These are phyloP conservation scores for Dipteronia dyeriana DNA, from an alignment of 345 rosid species.

Conservation along the genomic window DNA sequence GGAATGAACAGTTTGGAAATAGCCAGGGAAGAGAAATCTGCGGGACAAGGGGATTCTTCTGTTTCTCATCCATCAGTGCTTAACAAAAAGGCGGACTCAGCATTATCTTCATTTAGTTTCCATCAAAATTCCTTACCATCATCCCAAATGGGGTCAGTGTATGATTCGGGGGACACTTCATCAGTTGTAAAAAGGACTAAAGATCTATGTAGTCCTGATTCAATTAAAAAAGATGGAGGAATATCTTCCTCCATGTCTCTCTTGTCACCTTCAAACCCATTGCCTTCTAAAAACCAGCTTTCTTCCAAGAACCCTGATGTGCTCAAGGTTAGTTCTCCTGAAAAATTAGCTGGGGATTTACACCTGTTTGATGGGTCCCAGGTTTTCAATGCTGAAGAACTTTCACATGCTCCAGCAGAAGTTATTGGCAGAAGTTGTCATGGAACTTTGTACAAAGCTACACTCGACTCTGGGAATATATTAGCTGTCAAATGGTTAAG, in stretches of 20 bases:
- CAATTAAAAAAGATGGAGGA: slow-evolving; percentile 41
- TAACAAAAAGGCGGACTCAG: slow-evolving; percentile 38
- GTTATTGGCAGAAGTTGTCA: slow-evolving; percentile 87
- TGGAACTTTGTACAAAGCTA: slow-evolving; percentile 71
- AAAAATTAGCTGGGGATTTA: slow-evolving; percentile 72
- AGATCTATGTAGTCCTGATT: slow-evolving; percentile 28
- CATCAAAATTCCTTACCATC: slow-evolving; percentile 36
- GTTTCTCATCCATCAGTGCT: slow-evolving; percentile 41
- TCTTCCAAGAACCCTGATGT: slow-evolving; percentile 40
- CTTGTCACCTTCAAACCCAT: slow-evolving; percentile 56
- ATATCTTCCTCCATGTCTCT: slow-evolving; percentile 52
- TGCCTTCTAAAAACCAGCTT: slow-evolving; percentile 45
- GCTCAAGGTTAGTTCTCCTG: slow-evolving; percentile 54
- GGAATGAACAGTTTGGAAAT: slow-evolving; percentile 32
- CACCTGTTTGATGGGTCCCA: slow-evolving; percentile 67
- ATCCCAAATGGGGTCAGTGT: slow-evolving; percentile 27
- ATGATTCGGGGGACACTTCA: slow-evolving; percentile 43
- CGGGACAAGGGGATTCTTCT: slow-evolving; percentile 36
- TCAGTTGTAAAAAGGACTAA: slow-evolving; percentile 32
- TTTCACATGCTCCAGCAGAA: slow-evolving; percentile 89
- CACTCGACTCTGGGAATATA: slow-evolving; percentile 57
- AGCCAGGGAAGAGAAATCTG: slow-evolving; percentile 32
- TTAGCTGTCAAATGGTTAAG: slow-evolving; percentile 85
- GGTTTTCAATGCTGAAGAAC: slow-evolving; percentile 71
- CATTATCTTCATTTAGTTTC: slow-evolving; percentile 47